Conservation (phyloP, 1,139 yeast genomes). For the Scheffersomyces quercinus region DNA sequence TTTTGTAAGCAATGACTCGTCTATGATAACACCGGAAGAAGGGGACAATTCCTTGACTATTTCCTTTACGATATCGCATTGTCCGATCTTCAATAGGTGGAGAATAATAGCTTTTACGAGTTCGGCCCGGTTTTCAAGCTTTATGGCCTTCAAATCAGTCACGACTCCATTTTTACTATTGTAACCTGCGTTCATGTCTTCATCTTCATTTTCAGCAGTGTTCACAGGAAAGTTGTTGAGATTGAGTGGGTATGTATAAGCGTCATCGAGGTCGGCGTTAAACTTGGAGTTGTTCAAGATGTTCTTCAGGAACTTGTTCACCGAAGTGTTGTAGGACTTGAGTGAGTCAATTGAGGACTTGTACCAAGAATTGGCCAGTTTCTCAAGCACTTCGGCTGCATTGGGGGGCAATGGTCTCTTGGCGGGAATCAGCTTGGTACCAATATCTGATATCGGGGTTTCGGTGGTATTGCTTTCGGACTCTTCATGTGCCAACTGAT, state of each 20-base stretch:
- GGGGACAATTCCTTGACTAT: slow-evolving; percentile 26
- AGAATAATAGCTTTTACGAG: slow-evolving; percentile 42
- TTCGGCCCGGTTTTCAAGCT: slow-evolving; percentile 32
- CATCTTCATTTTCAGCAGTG: not conserved
- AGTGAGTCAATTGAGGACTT: slow-evolving; percentile 32
- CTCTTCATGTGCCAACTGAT: slow-evolving; percentile 14
- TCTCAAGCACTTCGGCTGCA: slow-evolving; percentile 7
- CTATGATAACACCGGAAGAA: slow-evolving; percentile 20
- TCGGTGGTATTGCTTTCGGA: slow-evolving; percentile 1
- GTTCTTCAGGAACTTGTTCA: slow-evolving; percentile 39
- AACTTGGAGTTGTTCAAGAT: slow-evolving; percentile 31
- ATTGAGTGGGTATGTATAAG: slow-evolving; percentile 43
- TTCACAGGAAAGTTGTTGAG: slow-evolving; percentile 33
- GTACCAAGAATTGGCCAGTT: slow-evolving; percentile 31
- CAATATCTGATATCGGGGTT: not conserved
- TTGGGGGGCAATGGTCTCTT: too few relatives aligned
- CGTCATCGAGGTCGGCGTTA: slow-evolving; percentile 41
- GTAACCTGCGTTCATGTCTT: not conserved
- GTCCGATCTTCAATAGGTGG: slow-evolving; percentile 46
- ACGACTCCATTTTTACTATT: not conserved
- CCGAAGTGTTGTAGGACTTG: slow-evolving; percentile 40
- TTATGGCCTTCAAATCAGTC: slow-evolving; percentile 14
- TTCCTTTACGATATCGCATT: slow-evolving; percentile 37
- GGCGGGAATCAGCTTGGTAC: not conserved
- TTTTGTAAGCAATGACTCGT: slow-evolving; percentile 23